A percentile compares a stretch with the other conserved stretches of the same genome.
These are phyloP conservation scores for Nakazawaea siamensis DNA, from an alignment of 805 yeast species.

Conservation along the genomic window DNA sequence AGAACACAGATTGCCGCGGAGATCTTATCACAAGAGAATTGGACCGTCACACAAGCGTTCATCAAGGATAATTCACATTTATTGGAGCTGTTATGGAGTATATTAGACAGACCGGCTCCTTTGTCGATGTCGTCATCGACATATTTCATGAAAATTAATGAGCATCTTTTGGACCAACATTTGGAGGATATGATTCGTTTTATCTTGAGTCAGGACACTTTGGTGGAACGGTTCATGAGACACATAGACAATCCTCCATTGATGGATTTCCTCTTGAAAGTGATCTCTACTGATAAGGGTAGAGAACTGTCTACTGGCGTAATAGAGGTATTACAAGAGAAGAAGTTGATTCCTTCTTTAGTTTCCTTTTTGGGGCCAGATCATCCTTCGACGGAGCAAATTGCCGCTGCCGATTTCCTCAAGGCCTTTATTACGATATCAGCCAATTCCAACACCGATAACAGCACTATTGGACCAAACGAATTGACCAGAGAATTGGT, in stretches of 20 bases:
- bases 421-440: constrained; percentile 92
- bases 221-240: constrained; percentile 73
- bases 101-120: constrained; percentile 61
- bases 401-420: constrained; percentile 91
- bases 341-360: constrained; percentile 64
- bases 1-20: constrained; percentile 76
- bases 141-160: constrained; percentile 86
- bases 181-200: constrained; percentile 72
- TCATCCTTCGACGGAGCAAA: constrained; percentile 64
- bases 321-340: constrained; percentile 65
- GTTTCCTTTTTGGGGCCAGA: constrained; percentile 65
- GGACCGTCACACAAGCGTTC: constrained; percentile 88
- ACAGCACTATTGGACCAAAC: constrained; percentile 92
- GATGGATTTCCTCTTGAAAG: constrained; percentile 85
- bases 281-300: constrained; percentile 88
- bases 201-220: constrained; percentile 54
- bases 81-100: constrained; percentile 68
- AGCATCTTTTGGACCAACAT: constrained; percentile 82
- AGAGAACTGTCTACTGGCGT: constrained; percentile 78
- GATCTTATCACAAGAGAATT: constrained; percentile 82
- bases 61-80: constrained; percentile 58
- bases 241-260: constrained; percentile 91
- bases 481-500: constrained; percentile 88
- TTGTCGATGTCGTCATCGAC: constrained; percentile 73
- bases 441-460: constrained; percentile 85